Base-by-base conservation (phyloP, 352 stramenopile species). In the Phytophthora pseudosyringae region DNA sequence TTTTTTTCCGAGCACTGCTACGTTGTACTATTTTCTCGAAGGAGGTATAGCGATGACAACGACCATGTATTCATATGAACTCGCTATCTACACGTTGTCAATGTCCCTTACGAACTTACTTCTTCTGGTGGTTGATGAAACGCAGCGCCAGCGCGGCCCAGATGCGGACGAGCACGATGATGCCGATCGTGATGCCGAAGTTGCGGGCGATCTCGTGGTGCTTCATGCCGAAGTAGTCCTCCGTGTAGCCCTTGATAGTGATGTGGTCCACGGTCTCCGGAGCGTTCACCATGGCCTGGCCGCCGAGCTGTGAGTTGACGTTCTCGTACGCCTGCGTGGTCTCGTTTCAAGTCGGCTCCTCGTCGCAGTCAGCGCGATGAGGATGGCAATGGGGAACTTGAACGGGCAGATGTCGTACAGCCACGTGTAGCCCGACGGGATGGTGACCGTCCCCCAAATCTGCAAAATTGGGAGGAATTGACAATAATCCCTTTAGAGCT, bases 151-250 rank as follows among this genome's bases (percentile, higher is more conserved):
- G 13, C 2, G 26, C 44, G 11, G 44, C 44, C 44, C 44, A 50
- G n/a, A 36, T 38, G 29, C 44, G 44, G 44, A 43, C 29, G 29
- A 53, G 21, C 9, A 53, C 46, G 10, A 53, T 56, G 18, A 56
- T 56, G 13, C 44, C 63, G 12, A 62, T 33, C 16, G 36, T 57
- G 39, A 64, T 58, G 4, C 18, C 39, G 21, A 69, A 64, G 29
- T 69, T 52, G 15, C 46, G 61, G 25, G 60, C 54, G 53, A 64
- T 54, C 29, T 64, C 21, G 36, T 53, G 36, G 33, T 64, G 54
- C 36, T 56, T 64, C 43, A 64, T 46, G 45, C 54, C 48, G 32
- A 56, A 56, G 18, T 53, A 53, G 8, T 53, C n/a, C n/a, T 53
- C 46, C 16, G 46, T 53, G 40, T 57, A 64, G 29, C 33, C 41